Evolutionary conservation across 148 eudicot genomes (phyloP).

Genomic region (Vaccinium macrocarpon): DNA sequence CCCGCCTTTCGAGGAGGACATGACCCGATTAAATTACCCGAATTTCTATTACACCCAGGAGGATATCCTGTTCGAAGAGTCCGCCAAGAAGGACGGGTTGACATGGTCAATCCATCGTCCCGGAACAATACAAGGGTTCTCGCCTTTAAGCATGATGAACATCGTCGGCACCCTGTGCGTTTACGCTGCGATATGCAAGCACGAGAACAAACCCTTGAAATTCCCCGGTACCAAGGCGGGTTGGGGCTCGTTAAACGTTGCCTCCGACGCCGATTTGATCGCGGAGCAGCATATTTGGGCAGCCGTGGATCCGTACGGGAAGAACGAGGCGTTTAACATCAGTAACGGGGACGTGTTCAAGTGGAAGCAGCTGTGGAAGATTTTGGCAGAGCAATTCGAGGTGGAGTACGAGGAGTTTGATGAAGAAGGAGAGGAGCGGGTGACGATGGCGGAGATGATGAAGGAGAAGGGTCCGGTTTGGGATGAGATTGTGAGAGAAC

Average conservation of each 20-base stretch:
- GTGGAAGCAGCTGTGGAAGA: slow-evolving; percentile 22
- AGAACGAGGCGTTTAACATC: slow-evolving; percentile 17
- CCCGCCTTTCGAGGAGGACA: slow-evolving; percentile 18
- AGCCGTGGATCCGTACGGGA: slow-evolving; percentile 8
- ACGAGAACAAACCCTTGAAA: slow-evolving; percentile 13
- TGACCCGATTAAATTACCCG: slow-evolving; percentile 14
- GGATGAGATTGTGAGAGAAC: slow-evolving; percentile 2
- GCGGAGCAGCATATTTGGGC: slow-evolving; percentile 24
- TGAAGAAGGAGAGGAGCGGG: slow-evolving; percentile 3
- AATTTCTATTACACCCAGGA: slow-evolving; percentile 25
- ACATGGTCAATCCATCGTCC: slow-evolving; percentile 28
- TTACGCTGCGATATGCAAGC: slow-evolving; percentile 22
- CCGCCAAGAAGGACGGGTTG: slow-evolving; percentile 7
- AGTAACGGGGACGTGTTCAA: slow-evolving; percentile 22
- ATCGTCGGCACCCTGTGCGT: slow-evolving; percentile 11
- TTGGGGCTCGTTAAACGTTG: neutral
- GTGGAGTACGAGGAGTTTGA: slow-evolving; percentile 19
- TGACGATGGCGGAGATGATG: slow-evolving; percentile 20
- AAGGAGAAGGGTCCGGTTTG: slow-evolving; percentile 16
- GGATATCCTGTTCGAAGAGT: slow-evolving; percentile 17
- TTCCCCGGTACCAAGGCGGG: slow-evolving; percentile 16
- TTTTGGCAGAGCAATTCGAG: slow-evolving; percentile 13
- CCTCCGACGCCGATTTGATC: slow-evolving; percentile 21
- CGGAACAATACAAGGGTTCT: slow-evolving; percentile 12
- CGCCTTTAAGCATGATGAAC: slow-evolving; percentile 18